Conservation (phyloP, 2,329 filamentous ascomycete species). For the Blastomyces gilchristii region DNA sequence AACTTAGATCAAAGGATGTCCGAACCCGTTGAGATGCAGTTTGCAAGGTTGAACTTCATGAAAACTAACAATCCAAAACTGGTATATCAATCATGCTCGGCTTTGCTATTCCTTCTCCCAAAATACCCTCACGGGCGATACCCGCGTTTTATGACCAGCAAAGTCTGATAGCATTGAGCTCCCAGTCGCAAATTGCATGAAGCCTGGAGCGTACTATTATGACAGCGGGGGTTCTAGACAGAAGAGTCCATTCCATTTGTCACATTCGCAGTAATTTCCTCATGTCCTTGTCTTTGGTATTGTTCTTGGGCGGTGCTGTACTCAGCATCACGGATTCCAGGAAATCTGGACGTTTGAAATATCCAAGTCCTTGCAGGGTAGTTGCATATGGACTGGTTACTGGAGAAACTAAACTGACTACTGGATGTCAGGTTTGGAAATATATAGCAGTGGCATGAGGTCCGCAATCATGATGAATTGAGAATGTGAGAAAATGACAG, state of each 20-base stretch:
- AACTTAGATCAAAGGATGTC: not conserved
- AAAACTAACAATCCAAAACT: not conserved
- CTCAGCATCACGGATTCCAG: not conserved
- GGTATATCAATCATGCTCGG: not conserved
- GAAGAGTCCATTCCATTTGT: not conserved
- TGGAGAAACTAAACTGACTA: not conserved
- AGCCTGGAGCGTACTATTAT: not conserved
- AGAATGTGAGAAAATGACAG: not conserved
- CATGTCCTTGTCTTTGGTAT: not conserved
- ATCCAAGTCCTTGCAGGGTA: not conserved
- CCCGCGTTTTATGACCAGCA: not conserved
- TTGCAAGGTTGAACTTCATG: not conserved
- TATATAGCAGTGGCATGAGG: not conserved
- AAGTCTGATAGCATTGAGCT: not conserved
- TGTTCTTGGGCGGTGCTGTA: not conserved
- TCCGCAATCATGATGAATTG: not conserved
- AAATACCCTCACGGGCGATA: not conserved
- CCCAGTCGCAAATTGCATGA: not conserved
- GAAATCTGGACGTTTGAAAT: not conserved
- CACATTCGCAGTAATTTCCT: not conserved
- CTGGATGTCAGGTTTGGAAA: not conserved
- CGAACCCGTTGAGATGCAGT: not conserved
- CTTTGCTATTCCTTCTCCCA: not conserved
- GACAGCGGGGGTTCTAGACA: not conserved
- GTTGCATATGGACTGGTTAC: not conserved